Evolutionary conservation across 192 early-diverging fungal genomes (phyloP), one percentile per base, ranked within the genome.

Genomic region (Coemansia sp.): DNA sequence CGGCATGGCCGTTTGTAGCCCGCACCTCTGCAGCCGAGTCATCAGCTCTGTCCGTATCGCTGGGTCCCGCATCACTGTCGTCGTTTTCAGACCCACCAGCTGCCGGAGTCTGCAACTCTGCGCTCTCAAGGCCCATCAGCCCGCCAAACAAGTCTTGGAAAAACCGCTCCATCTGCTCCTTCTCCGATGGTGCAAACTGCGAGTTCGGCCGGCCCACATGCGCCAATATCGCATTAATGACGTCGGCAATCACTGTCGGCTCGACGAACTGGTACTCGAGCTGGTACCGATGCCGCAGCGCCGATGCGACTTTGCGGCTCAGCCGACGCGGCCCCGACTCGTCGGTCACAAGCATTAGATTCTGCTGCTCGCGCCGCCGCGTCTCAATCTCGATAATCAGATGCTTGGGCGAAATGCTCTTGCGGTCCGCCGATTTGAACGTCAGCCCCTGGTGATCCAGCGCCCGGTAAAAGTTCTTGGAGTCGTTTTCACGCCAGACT

Each of bases 401-500:
- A 0, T 87, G 81, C 75, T 96, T 97, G 53, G 85, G 68, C 16
- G 87, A 84, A 39, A 92, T 87, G 25, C 77, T 85, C 50, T 94
- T 95, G 47, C 91, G 87, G 79, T 99, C 97, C 9, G 86, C 77
- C 2, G 85, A 71, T 67, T 97, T 97, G 82, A 98, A 95, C 12
- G 86, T 87, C 54, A 93, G 87, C 4, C 94, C 93, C 75, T 96
- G 93, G 71, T 98, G 91, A 74, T 99, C 97, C 45, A 99, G 82
- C 9, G 96, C 87, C 48, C 93, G 93, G 72, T 93, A 92, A 78
- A 89, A 98, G 84, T 97, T 98, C 67, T 94, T 94, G 53, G 85
- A 66, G 48, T 99, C 95, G 35, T 89, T 82, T 64, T 98, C 96
- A 21, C 94, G 89, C 97, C 97, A 99, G 23, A 97, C 88, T 74